phyloP scores from a whole-genome alignment of 106 monocot species.

The Allium fistulosum region DNA sequence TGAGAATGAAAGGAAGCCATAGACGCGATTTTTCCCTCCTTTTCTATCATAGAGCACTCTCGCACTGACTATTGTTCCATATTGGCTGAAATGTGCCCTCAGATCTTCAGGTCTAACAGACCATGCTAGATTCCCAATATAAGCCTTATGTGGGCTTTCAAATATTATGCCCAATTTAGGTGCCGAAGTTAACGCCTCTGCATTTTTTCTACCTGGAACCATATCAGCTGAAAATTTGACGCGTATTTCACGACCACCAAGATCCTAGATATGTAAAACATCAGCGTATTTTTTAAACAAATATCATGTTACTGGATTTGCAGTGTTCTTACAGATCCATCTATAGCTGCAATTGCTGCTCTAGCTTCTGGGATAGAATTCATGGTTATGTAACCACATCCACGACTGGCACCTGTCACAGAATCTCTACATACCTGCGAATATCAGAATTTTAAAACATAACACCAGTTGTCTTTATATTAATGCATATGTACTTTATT shows the following conservation, averaged over 20 bases:
- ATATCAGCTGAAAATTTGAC: slow-evolving; percentile 71
- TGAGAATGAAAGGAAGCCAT: slow-evolving; percentile 78
- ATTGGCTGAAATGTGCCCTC: slow-evolving; percentile 70
- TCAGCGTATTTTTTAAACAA: not conserved
- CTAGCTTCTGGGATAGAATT: slow-evolving; percentile 59
- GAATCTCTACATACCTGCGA: slow-evolving; percentile 63
- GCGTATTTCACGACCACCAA: slow-evolving; percentile 69
- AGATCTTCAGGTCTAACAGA: slow-evolving; percentile 57
- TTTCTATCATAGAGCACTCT: slow-evolving; percentile 66
- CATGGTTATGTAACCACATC: slow-evolving; percentile 74
- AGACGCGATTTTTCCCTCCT: slow-evolving; percentile 64
- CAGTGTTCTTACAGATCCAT: slow-evolving; percentile 61
- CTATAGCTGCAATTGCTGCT: slow-evolving; percentile 54
- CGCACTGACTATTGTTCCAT: slow-evolving; percentile 66
- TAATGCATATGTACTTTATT: too few species aligned
- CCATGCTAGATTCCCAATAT: slow-evolving; percentile 80
- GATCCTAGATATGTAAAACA: slow-evolving; percentile 30
- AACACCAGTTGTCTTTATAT: not conserved
- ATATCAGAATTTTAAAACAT: not conserved
- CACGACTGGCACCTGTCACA: slow-evolving; percentile 54
- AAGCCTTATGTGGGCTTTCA: slow-evolving; percentile 72
- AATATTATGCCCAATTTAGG: slow-evolving; percentile 50
- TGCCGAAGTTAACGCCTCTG: slow-evolving; percentile 24
- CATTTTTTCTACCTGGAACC: slow-evolving; percentile 48
- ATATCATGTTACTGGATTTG: too few species aligned